Evolutionary conservation across 192 early-diverging fungal genomes (phyloP), one percentile per base, ranked within the genome.

Genomic region (Rhizophagus sp.): DNA sequence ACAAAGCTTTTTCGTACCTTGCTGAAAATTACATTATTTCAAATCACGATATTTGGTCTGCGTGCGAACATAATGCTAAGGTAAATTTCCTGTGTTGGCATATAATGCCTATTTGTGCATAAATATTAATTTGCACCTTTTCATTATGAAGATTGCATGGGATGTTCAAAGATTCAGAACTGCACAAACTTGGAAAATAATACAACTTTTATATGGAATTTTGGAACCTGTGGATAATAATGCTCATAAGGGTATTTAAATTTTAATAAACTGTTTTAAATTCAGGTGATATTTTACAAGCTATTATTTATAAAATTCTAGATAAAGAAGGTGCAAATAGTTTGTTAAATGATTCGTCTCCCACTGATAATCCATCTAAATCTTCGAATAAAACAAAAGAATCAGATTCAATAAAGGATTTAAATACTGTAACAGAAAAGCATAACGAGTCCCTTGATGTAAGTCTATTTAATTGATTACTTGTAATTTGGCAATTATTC

Each of bases 141-240:
- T 68, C 17, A 15, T 68, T 36, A 62, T 22, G 3, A 73, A 94
- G 87, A 72, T 90, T 47, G 94, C 94, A 4, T 85, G 84, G 81
- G 86, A 92, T 65, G 81, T 91, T 34, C 88, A 89, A 57, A 82
- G 86, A 50, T 89, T 87, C 62, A 84, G 90, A 33, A 88, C 90
- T 9, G 87, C 92, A 9, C 93, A 95, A 77, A 92, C 94, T 7
- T 96, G 94, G 94, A 91, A 87, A 30, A 89, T 94, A 8, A 70
- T 96, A 7, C 84, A 90, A 41, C 74, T 94, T 30, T 86, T 95
- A 62, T 94, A 88, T 80, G 88, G 30, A 47, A 47, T 47, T 47
- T 47, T 47, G 44, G 44, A 47, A 47, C 44, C 44, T 47, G 44
- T 47, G 11, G 44, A 47, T 47, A 47, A 47, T 10, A 47, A 12